Base-by-base conservation (phyloP, 2,329 filamentous ascomycete genomes). In the Pseudogymnoascus sp. region DNA sequence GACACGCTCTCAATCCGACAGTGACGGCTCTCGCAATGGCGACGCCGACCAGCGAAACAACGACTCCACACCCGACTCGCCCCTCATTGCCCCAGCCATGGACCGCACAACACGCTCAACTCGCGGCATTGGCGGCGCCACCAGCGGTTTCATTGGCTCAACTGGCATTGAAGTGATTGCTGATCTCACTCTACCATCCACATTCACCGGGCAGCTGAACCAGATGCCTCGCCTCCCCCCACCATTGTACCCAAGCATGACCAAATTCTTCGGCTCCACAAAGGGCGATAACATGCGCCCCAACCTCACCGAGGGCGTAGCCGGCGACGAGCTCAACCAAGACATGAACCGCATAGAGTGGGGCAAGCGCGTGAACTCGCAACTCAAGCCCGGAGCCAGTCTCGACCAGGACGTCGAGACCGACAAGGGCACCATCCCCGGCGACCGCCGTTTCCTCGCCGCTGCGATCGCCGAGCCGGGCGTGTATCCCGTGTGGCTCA, bases 41-140 rank as follows among this genome's bases (percentile, higher is more conserved):
- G 80, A 83, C 42, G 76, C 77, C 31, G 81, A 82, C 63, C 77
- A 79, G 37, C 78, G 79, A 2, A 78, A 80, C 59, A 36, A 36
- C 16, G 59, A 61, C 59, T 61, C 59, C 39, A 77, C 80, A 14
- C 80, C 80, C 40, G 77, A 76, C 26, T 79, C 82, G 61, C 77
- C 77, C 4, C 74, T 75, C 12, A 78, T 81, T 4, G 83, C 83
- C 1, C 79, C 80, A 12, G 77, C 77, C 62, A 87, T 87, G 85
- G 85, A 87, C 72, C 80, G 85, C 36, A 83, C 83, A 11, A 88
- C 86, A 16, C 78, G 85, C 47, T 87, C 84, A 73, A 86, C 83
- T 18, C 80, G 85, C 23, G 83, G 77, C 14, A 76, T 78, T n/a
- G 72, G 72, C 31, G 76, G 75, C 26, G 51, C 63, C 0, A 78